phyloP scores from a whole-genome alignment of 108 stramenopile species.

The Phaeodactylum tricornutum region DNA sequence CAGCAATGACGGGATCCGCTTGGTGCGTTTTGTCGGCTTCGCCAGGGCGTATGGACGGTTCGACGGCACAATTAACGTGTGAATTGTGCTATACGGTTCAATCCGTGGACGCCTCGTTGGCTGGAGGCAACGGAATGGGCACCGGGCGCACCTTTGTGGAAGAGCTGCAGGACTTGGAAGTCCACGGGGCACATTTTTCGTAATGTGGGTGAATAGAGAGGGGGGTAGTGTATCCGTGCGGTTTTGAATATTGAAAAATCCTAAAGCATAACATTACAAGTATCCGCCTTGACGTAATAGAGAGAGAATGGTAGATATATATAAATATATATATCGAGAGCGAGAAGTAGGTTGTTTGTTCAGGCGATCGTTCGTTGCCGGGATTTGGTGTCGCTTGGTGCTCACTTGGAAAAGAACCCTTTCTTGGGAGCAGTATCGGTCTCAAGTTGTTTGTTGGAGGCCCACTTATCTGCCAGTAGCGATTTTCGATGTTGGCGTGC shows the following conservation, averaged over 20 bases:
- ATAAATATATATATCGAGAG: too few relatives aligned
- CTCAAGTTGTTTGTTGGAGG: slow-evolving; percentile 18
- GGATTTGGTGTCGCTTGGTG: too few relatives aligned
- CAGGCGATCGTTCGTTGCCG: too few relatives aligned
- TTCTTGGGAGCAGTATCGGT: slow-evolving; percentile 9
- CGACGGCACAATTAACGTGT: slow-evolving; percentile 62
- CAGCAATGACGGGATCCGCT: slow-evolving; percentile 45
- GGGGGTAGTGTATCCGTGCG: not conserved
- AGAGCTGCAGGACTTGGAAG: slow-evolving; percentile 80
- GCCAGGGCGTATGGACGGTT: slow-evolving; percentile 70
- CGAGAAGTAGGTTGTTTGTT: too few relatives aligned
- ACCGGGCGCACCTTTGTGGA: slow-evolving; percentile 64
- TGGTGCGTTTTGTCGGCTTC: slow-evolving; percentile 75
- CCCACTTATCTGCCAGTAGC: slow-evolving; percentile 24
- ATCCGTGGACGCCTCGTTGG: slow-evolving; percentile 41
- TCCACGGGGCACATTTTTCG: slow-evolving; percentile 53
- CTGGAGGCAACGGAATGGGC: slow-evolving; percentile 34
- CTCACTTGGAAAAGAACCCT: not conserved
- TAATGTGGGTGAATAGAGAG: not conserved
- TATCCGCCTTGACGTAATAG: not conserved
- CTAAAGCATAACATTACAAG: not conserved
- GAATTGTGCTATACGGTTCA: slow-evolving; percentile 77
- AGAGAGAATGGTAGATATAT: not conserved
- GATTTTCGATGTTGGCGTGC: slow-evolving; percentile 31
- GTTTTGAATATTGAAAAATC: not conserved